Base-by-base conservation (phyloP, 176 grass and related monocot species). In the Eragrostis nindensis region DNA sequence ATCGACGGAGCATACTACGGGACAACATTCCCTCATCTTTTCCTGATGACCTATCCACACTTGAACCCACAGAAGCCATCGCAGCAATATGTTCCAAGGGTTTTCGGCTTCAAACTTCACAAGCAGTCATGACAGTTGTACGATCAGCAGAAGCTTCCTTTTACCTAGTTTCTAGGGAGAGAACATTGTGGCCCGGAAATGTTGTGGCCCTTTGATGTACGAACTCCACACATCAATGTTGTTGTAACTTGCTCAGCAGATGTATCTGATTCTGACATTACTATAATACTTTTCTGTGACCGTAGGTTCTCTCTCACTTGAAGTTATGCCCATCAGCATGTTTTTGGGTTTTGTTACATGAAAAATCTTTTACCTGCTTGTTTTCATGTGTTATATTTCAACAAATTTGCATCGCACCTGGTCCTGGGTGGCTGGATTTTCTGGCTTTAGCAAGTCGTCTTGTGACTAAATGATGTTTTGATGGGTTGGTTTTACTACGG, bases 1-100 rank as follows among this genome's bases (percentile, higher is more conserved):
- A 91, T 98, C 54, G 95, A 98, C 54, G 95, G 92, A 75, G 86
- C 95, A 56, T 95, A 98, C 72, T 95, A 93, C 2, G 95, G 95
- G 29, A 98, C 95, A 8, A 98, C 95, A 75, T 98, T 98, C 21
- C 92, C 95, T 10, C 92, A 98, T 76, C 83, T 98, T 65, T 98
- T 98, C 80, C 80, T 95, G 88, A 98, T 98, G 95, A 91, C 92
- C 40, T 95, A 98, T 48, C 90, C 86, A 8, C 95, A 98, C 47
- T 78, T 98, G 50, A 98, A 98, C 61, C 95, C 95, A 0, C 95
- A 93, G 74, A 98, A 93, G 90, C 95, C 90, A 25, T 84, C 88
- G 0, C 95, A 95, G 80, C 86, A 87, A 46, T 98, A 95, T 69
- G 78, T 83, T 53, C 92, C 95, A 30, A 82, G 82, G 83, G 92